phyloP scores from a whole-genome alignment of 805 yeast genomes.

The Jamesozyma piceae region DNA sequence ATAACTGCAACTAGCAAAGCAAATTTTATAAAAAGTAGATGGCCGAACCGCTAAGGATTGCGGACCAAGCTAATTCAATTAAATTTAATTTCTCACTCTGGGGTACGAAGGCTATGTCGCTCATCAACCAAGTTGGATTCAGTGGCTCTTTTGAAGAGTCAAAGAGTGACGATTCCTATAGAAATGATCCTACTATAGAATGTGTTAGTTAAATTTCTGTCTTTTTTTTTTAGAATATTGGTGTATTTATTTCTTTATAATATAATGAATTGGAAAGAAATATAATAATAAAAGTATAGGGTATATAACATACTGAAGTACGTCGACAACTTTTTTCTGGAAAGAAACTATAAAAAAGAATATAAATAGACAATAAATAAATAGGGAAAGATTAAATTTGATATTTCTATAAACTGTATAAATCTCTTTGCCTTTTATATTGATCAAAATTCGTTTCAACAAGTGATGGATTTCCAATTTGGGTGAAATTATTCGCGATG shows the following conservation, averaged over 20 bases:
- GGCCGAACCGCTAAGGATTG: slow-evolving; percentile 86
- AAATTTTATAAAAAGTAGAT: slow-evolving; percentile 42
- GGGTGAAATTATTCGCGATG: too few relatives aligned
- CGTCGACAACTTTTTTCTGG: slow-evolving; percentile 63
- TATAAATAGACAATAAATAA: slow-evolving; percentile 1
- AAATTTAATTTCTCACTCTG: slow-evolving; percentile 59
- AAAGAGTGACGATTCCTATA: slow-evolving; percentile 98
- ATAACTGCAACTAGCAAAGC: slow-evolving; percentile 12
- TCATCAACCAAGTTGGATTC: slow-evolving; percentile 99
- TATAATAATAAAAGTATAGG: slow-evolving; percentile 13
- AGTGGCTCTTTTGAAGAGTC: slow-evolving; percentile 98
- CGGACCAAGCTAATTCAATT: slow-evolving; percentile 55
- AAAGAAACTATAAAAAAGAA: background rate
- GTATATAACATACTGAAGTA: slow-evolving; percentile 64
- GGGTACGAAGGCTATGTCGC: slow-evolving; percentile 83
- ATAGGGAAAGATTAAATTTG: slow-evolving; percentile 2
- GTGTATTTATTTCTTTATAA: background rate
- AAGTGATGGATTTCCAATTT: too few relatives aligned
- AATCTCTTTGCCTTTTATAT: too few relatives aligned
- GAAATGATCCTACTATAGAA: slow-evolving; percentile 89
- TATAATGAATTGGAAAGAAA: too few relatives aligned
- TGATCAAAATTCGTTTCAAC: too few relatives aligned
- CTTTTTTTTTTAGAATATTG: slow-evolving; percentile 1
- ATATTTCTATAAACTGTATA: too few relatives aligned
- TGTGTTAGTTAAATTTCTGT: slow-evolving; percentile 34